These are phyloP conservation scores for Leptographium radiaticola DNA, from an alignment of 2,329 filamentous ascomycete species.

Conservation along the genomic window DNA sequence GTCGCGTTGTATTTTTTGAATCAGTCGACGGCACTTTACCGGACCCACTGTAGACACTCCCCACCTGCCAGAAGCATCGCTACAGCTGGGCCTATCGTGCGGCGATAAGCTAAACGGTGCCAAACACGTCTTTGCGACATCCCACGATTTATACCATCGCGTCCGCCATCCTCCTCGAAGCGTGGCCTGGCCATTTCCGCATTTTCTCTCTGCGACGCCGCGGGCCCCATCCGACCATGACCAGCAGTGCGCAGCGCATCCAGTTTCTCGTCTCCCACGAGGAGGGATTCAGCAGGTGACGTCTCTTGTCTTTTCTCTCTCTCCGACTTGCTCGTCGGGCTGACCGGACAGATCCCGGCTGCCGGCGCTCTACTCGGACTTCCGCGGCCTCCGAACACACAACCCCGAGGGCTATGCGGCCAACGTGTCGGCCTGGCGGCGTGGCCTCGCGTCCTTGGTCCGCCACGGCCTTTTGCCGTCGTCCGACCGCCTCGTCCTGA, in stretches of 20 bases:
- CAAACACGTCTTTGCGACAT: too few relatives aligned
- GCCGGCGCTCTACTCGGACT: slow-evolving; percentile 16
- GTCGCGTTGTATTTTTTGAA: too few relatives aligned
- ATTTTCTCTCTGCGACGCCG: neutral
- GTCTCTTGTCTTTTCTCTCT: neutral
- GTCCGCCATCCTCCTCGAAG: too few relatives aligned
- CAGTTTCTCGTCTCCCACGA: slow-evolving; percentile 10
- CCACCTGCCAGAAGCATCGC: too few relatives aligned
- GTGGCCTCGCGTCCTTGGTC: slow-evolving; percentile 18
- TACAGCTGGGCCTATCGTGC: too few relatives aligned
- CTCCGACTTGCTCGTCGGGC: neutral
- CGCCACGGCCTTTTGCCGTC: slow-evolving; percentile 20
- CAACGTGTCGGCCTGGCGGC: slow-evolving; percentile 23
- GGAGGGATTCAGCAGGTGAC: slow-evolving; percentile 11
- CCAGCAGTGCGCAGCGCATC: slow-evolving; percentile 11
- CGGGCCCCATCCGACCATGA: slow-evolving; percentile 4
- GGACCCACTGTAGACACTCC: neutral
- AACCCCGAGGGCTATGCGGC: slow-evolving; percentile 16
- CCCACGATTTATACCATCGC: too few relatives aligned
- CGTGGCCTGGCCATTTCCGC: neutral
- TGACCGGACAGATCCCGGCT: slow-evolving; percentile 11
- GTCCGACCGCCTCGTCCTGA: slow-evolving; percentile 37
- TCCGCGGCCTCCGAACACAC: slow-evolving; percentile 13
- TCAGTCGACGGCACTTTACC: too few relatives aligned
- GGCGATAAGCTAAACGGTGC: too few relatives aligned